These are phyloP conservation scores for Beauveria brongniartii DNA, from an alignment of 2,329 filamentous ascomycete genomes.

Conservation along the genomic window DNA sequence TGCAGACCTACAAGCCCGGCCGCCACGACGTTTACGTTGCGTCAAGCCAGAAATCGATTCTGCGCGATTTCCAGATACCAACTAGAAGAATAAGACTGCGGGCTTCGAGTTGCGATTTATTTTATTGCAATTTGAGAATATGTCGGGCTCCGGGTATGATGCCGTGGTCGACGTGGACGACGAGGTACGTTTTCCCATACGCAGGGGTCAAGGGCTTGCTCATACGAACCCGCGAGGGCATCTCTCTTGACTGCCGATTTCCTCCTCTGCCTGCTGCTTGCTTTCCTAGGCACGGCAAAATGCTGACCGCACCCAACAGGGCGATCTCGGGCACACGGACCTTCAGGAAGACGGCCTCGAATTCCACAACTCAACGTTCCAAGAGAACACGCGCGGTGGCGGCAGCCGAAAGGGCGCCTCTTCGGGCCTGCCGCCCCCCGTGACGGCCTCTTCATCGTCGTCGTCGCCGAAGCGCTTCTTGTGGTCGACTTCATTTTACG, in stretches of 20 bases:
- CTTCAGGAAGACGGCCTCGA: slow-evolving; percentile 91
- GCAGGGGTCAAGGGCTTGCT: not conserved
- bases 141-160: slow-evolving; percentile 87
- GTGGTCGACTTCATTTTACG: slow-evolving; percentile 89
- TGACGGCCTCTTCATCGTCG: slow-evolving; percentile 41
- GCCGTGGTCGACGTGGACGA: slow-evolving; percentile 96
- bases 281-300: not conserved
- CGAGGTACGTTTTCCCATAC: slow-evolving; percentile 52
- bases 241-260: not conserved
- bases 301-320: slow-evolving; percentile 43
- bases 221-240: not conserved
- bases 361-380: slow-evolving; percentile 91
- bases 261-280: not conserved
- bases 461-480: slow-evolving; percentile 72
- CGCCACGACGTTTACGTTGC: not conserved
- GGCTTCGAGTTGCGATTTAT: not conserved
- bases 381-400: slow-evolving; percentile 43
- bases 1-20: not conserved
- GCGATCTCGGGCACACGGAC: slow-evolving; percentile 95
- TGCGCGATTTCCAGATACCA: not conserved
- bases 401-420: slow-evolving; percentile 37
- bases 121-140: slow-evolving; percentile 28
- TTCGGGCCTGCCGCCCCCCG: slow-evolving; percentile 47
- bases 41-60: not conserved
- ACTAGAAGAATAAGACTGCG: not conserved